These are phyloP conservation scores for Saccharum spontaneum DNA, from an alignment of 176 grass and related monocot species.

Conservation along the genomic window DNA sequence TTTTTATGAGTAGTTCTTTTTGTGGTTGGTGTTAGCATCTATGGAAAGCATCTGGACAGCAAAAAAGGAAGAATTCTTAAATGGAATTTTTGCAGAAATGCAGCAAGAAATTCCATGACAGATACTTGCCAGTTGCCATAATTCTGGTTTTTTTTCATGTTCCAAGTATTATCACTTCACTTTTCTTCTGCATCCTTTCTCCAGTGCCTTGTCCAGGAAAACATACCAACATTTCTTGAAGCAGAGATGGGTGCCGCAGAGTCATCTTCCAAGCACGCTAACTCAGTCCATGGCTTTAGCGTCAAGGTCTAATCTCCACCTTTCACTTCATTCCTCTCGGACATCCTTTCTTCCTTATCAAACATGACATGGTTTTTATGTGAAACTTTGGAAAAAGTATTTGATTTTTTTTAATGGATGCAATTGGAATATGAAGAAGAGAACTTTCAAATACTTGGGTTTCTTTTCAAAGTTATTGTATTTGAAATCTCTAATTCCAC, in stretches of 20 bases:
- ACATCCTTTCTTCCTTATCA: background rate
- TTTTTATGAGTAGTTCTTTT: background rate
- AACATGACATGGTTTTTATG: background rate
- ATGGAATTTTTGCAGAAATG: background rate
- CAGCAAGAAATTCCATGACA: slow-evolving; percentile 4
- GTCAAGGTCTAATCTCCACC: slow-evolving; percentile 45
- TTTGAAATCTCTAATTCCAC: background rate
- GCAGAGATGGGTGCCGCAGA: slow-evolving; percentile 46
- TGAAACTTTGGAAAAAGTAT: background rate
- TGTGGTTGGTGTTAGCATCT: slow-evolving; percentile 34
- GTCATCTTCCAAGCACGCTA: slow-evolving; percentile 36
- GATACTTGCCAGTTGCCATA: slow-evolving; percentile 21
- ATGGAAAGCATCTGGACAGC: slow-evolving; percentile 32
- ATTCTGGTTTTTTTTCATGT: background rate
- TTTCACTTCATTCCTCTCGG: slow-evolving; percentile 21
- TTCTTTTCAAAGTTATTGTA: background rate
- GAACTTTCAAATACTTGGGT: background rate
- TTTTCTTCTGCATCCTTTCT: slow-evolving; percentile 34
- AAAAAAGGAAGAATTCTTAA: background rate
- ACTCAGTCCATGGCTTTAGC: slow-evolving; percentile 55
- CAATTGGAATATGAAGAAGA: background rate
- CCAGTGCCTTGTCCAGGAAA: background rate
- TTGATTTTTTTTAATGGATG: background rate
- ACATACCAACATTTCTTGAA: background rate
- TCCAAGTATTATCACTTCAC: background rate